phyloP scores from a whole-genome alignment of 73 alveolate species.

The Urostyla sp. region DNA sequence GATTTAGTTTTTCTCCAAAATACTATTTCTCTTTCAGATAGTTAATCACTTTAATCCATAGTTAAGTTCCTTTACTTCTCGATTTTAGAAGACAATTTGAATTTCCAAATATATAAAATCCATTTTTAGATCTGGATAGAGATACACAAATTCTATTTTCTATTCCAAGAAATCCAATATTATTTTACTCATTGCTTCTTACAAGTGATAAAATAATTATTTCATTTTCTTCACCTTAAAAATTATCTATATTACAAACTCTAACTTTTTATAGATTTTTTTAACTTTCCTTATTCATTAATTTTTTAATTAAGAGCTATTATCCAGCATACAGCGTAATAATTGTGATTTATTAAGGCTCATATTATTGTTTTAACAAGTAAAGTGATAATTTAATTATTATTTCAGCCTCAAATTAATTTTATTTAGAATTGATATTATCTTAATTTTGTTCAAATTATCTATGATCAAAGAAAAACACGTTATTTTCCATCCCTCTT shows the following conservation, averaged over 20 bases:
- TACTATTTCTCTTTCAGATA: background rate
- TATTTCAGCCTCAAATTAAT: constrained; percentile 81
- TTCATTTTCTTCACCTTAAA: constrained; percentile 95
- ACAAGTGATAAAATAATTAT: constrained; percentile 84
- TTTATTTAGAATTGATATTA: constrained; percentile 73
- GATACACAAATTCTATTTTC: constrained; percentile 91
- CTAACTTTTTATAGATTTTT: constrained; percentile 27
- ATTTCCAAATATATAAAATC: constrained; percentile 90
- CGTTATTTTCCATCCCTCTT: constrained; percentile 71
- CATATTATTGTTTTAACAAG: constrained; percentile 68
- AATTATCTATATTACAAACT: constrained; percentile 89
- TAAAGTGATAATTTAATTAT: constrained; percentile 72
- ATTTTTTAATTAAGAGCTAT: constrained; percentile 64
- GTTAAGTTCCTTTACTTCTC: background rate
- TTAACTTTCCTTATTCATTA: background rate
- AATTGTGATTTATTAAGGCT: constrained; percentile 74
- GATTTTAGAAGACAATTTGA: constrained; percentile 71
- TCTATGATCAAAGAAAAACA: constrained; percentile 82
- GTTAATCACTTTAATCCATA: constrained; percentile 28
- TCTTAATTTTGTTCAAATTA: constrained; percentile 68
- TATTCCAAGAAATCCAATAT: constrained; percentile 83
- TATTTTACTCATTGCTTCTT: constrained; percentile 71
- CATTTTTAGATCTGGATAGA: constrained; percentile 90
- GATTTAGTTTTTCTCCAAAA: constrained; percentile 29
- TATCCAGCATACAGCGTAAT: constrained; percentile 85